A percentile compares a stretch with the other conserved stretches of the same genome.
Evolutionary conservation across 2,329 filamentous ascomycete species (phyloP).

Genomic region (Calonectria multiphialidica): DNA sequence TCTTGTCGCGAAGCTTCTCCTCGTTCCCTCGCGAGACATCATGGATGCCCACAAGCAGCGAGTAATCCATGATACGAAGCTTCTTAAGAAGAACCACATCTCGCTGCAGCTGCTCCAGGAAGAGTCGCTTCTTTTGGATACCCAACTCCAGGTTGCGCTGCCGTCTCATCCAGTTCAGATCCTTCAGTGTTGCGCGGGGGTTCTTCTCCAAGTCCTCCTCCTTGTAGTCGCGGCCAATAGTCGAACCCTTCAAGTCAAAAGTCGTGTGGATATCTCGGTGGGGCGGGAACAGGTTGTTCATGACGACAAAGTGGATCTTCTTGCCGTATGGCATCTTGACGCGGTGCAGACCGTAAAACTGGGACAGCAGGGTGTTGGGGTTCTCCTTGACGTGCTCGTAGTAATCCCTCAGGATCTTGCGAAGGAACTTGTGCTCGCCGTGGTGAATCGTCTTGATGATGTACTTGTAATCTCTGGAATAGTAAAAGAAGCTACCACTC

Average conservation of each 20-base stretch:
- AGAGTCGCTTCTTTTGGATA: conserved; percentile 86
- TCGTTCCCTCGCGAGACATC: conserved; percentile 92
- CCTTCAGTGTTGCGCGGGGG: conserved; percentile 92
- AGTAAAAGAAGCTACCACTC: conserved; percentile 99
- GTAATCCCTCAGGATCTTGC: conserved; percentile 89
- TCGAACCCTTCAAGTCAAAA: conserved; percentile 97
- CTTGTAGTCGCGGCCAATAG: conserved; percentile 89
- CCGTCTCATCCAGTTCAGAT: conserved; percentile 94
- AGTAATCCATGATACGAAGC: conserved; percentile 99
- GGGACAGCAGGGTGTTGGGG: conserved; percentile 95
- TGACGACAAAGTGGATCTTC: conserved; percentile 99
- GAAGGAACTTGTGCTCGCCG: conserved; percentile 88
- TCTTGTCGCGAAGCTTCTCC: conserved; percentile 91
- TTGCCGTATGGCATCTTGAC: conserved; percentile 98
- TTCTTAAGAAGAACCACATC: conserved; percentile 90
- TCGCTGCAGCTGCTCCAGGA: conserved; percentile 87
- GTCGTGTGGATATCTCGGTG: conserved; percentile 98
- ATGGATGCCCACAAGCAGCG: conserved; percentile 92
- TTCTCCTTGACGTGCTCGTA: conserved; percentile 93
- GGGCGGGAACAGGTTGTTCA: conserved; percentile 99
- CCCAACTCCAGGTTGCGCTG: conserved; percentile 90
- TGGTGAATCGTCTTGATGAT: conserved; percentile 99
- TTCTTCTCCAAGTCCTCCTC: conserved; percentile 91
- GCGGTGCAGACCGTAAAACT: conserved; percentile 96
- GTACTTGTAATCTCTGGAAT: conserved; percentile 99